These are phyloP conservation scores for Quercus lobata DNA, from an alignment of 331 rosid genomes.

Conservation along the genomic window DNA sequence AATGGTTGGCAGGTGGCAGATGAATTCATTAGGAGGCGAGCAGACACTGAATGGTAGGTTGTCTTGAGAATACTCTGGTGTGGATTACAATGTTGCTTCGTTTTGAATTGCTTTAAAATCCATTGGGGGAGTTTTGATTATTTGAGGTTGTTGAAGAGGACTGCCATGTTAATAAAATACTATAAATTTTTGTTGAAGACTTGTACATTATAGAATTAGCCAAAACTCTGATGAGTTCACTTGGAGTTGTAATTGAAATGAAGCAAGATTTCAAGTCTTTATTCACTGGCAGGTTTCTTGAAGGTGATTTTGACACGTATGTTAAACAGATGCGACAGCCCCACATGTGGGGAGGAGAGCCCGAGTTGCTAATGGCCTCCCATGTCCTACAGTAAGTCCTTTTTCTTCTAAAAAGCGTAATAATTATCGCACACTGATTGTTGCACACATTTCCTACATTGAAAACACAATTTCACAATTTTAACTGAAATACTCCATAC, in stretches of 20 bases:
- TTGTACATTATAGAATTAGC: neutral
- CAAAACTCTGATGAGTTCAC: neutral
- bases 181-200: neutral
- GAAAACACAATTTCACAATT: too few relatives aligned
- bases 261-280: neutral
- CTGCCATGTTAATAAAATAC: neutral
- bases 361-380: conserved; percentile 87
- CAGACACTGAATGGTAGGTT: conserved; percentile 63
- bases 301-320: conserved; percentile 72
- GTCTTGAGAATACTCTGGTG: neutral
- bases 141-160: neutral
- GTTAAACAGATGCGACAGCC: conserved; percentile 67
- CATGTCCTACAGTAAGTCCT: conserved; percentile 71
- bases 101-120: neutral
- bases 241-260: neutral
- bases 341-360: conserved; percentile 95
- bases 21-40: conserved; percentile 69
- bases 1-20: conserved; percentile 63
- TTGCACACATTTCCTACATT: too few relatives aligned
- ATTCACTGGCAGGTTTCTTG: conserved; percentile 62
- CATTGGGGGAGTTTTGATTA: neutral
- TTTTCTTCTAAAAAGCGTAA: neutral
- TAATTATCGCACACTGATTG: too few relatives aligned
- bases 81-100: neutral
- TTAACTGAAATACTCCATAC: too few relatives aligned